Percentiles rank a stretch among this genome's conserved stretches.
These are phyloP conservation scores for Linnemannia schmuckeri DNA, from an alignment of 192 early-diverging fungal genomes.

Conservation along the genomic window DNA sequence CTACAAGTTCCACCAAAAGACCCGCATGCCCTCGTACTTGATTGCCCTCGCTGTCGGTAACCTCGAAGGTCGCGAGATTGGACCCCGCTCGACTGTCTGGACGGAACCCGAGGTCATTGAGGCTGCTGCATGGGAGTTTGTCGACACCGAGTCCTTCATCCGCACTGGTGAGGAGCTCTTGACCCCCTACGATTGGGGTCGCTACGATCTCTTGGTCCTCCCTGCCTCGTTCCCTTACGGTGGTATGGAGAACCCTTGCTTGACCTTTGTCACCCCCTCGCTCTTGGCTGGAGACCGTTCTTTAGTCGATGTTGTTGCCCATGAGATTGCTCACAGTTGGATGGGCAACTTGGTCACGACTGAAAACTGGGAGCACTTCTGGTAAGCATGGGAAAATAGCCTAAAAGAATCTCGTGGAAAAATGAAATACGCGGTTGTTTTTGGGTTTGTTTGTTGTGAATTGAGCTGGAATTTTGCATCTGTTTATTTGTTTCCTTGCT, in stretches of 20 bases:
- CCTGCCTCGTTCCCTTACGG: slow-evolving; percentile 91
- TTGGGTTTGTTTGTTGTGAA: neutral
- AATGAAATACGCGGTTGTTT: neutral
- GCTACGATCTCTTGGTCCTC: slow-evolving; percentile 93
- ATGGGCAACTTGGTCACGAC: slow-evolving; percentile 90
- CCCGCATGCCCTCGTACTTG: slow-evolving; percentile 94
- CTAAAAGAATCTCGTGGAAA: neutral
- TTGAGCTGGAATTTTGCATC: slow-evolving; percentile 26
- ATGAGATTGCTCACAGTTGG: slow-evolving; percentile 96
- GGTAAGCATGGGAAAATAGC: slow-evolving; percentile 12
- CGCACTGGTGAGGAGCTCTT: slow-evolving; percentile 77
- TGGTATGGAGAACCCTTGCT: slow-evolving; percentile 98
- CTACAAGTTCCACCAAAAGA: slow-evolving; percentile 89
- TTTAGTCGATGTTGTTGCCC: slow-evolving; percentile 94
- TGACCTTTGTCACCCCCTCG: slow-evolving; percentile 98
- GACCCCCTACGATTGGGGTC: slow-evolving; percentile 96
- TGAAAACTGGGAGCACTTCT: slow-evolving; percentile 78
- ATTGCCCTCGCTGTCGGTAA: slow-evolving; percentile 96
- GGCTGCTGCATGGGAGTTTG: slow-evolving; percentile 95
- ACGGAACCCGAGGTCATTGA: slow-evolving; percentile 93
- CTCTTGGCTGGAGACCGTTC: slow-evolving; percentile 95
- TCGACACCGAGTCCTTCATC: slow-evolving; percentile 76
- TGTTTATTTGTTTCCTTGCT: slow-evolving; percentile 42
- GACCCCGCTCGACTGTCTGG: slow-evolving; percentile 96
- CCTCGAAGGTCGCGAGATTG: slow-evolving; percentile 82